phyloP scores from a whole-genome alignment of 176 grass and related monocot species.

The Tuctoria greenei region DNA sequence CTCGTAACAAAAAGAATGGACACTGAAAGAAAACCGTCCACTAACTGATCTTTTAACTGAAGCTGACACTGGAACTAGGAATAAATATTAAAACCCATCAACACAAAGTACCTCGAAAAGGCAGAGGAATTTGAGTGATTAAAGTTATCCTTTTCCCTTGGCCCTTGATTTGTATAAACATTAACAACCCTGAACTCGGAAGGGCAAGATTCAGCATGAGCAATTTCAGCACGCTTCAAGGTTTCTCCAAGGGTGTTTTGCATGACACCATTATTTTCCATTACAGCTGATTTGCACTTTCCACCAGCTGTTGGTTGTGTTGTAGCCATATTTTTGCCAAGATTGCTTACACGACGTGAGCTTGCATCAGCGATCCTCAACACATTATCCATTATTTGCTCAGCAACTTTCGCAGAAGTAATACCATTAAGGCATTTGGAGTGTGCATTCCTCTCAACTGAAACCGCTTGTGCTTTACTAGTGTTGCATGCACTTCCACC shows the following conservation, averaged over 20 bases:
- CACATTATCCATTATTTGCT: conserved; percentile 43
- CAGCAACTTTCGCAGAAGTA: conserved; percentile 41
- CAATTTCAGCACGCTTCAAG: conserved; percentile 40
- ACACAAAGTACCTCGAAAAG: conserved; percentile 67
- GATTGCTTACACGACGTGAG: conserved; percentile 37
- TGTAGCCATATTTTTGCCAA: conserved; percentile 45
- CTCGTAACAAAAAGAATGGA: conserved; percentile 18
- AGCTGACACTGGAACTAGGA: neutral
- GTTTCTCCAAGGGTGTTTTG: conserved; percentile 41
- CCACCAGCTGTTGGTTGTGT: conserved; percentile 36
- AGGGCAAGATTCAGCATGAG: conserved; percentile 43
- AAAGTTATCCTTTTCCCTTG: conserved; percentile 63
- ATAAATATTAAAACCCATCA: conserved; percentile 16
- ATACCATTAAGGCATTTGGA: conserved; percentile 42
- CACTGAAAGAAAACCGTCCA: conserved; percentile 1
- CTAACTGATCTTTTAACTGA: conserved; percentile 23
- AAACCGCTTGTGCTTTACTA: conserved; percentile 22
- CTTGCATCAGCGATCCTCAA: conserved; percentile 44
- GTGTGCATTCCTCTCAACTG: conserved; percentile 33
- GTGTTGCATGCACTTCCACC: conserved; percentile 31
- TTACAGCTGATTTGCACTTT: conserved; percentile 42
- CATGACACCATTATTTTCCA: conserved; percentile 31
- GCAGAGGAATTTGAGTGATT: conserved; percentile 91
- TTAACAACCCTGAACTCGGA: conserved; percentile 35
- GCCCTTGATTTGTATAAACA: conserved; percentile 40